phyloP scores from a whole-genome alignment of 768 basidiomycete genomes.

The Tricholoma matsutake region DNA sequence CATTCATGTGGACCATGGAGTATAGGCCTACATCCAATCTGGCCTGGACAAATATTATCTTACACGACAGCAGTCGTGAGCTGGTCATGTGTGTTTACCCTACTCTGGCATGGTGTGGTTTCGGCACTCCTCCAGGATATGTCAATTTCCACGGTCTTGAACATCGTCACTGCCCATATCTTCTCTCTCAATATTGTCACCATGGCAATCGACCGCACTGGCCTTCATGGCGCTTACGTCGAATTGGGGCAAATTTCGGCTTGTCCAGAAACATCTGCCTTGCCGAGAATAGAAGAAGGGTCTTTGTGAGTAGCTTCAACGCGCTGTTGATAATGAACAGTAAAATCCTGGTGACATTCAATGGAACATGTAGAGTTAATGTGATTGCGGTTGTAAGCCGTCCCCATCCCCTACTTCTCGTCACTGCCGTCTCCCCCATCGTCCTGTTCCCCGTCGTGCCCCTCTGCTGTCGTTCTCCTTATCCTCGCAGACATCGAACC shows the following conservation, averaged over 20 bases:
- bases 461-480: too few species aligned
- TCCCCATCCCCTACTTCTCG: too few species aligned
- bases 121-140: background rate
- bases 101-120: background rate
- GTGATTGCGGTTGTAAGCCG: too few species aligned
- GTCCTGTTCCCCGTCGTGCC: too few species aligned
- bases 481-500: too few species aligned
- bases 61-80: background rate
- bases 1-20: background rate
- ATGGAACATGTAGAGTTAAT: too few species aligned
- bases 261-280: background rate
- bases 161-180: background rate
- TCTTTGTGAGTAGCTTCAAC: too few species aligned
- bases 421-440: too few species aligned
- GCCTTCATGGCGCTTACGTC: background rate
- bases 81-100: background rate
- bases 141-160: background rate
- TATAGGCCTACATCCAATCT: background rate
- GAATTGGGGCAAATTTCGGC: background rate
- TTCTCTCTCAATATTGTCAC: background rate
- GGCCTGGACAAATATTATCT: background rate
- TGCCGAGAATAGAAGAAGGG: background rate
- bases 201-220: background rate
- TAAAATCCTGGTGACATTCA: too few species aligned
- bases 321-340: too few species aligned